Evolutionary conservation across 306 rosid genomes (phyloP).

Genomic region (Malus orientalis): DNA sequence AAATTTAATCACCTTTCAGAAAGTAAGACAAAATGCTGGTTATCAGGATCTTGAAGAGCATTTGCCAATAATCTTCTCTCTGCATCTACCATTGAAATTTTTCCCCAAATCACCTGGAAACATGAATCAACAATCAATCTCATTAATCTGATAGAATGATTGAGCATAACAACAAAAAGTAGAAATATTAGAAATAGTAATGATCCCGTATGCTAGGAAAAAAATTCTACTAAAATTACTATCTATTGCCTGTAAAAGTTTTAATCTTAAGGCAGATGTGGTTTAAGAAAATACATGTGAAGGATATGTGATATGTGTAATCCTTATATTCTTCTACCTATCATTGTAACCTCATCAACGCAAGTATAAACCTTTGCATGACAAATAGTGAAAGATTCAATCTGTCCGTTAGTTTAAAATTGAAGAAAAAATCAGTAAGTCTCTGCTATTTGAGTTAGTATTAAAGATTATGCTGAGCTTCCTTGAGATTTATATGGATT

Average conservation of each 20-base stretch:
- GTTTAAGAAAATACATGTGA: not conserved
- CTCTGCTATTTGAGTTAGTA: not conserved
- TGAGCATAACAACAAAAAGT: not conserved
- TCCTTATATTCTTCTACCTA: not conserved
- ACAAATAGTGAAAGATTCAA: not conserved
- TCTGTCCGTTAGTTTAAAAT: not conserved
- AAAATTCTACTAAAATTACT: not conserved
- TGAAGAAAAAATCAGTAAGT: not conserved
- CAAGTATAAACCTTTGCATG: not conserved
- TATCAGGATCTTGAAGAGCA: constrained; percentile 87
- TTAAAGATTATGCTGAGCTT: not conserved
- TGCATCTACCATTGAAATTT: constrained; percentile 97
- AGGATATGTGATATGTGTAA: not conserved
- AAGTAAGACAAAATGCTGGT: constrained; percentile 90
- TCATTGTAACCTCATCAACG: not conserved
- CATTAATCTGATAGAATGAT: constrained; percentile 4
- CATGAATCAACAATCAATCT: constrained; percentile 12
- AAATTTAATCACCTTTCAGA: constrained; percentile 69
- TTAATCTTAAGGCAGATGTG: not conserved
- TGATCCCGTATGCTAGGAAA: not conserved
- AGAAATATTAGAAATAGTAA: not conserved
- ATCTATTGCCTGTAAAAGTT: not conserved
- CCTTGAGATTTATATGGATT: not conserved
- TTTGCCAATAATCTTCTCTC: constrained; percentile 81
- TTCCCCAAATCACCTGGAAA: constrained; percentile 94